Conservation (phyloP, 169 alveolate genomes). For the Eimeria praecox region DNA sequence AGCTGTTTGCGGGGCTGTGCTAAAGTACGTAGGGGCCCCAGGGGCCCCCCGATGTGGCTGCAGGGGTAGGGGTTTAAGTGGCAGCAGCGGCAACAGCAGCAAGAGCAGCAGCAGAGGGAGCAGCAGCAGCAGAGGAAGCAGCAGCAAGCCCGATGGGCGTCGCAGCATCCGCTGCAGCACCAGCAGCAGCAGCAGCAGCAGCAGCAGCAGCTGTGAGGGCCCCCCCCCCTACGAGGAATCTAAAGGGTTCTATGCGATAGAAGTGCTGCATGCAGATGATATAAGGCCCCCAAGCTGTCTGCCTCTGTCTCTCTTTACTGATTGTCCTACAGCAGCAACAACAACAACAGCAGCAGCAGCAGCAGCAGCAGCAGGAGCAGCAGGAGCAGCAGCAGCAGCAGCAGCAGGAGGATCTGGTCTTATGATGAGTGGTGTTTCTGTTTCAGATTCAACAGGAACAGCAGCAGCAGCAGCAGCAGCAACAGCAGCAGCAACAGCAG, state of each 20-base stretch:
- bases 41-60: slow-evolving; percentile 52
- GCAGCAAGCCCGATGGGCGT: slow-evolving; percentile 1
- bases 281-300: slow-evolving; percentile 35
- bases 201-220: slow-evolving; percentile 6
- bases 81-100: not conserved
- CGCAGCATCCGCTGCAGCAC: slow-evolving; percentile 8
- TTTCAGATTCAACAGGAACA: not conserved
- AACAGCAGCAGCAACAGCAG: not conserved
- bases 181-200: slow-evolving; percentile 3
- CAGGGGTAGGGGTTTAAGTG: not conserved
- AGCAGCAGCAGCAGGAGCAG: not conserved
- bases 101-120: slow-evolving; percentile 15
- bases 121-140: slow-evolving; percentile 18
- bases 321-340: not conserved
- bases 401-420: not conserved
- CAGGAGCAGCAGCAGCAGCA: slow-evolving; percentile 1
- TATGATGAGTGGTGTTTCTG: too few species aligned
- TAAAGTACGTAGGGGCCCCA: slow-evolving; percentile 1
- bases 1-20: slow-evolving; percentile 9
- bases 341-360: not conserved
- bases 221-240: not conserved
- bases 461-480: not conserved
- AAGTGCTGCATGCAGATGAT: slow-evolving; percentile 11
- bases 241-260: not conserved
- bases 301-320: not conserved